Conservation (phyloP, 1,139 yeast species). For the Ogataea hybrid region DNA sequence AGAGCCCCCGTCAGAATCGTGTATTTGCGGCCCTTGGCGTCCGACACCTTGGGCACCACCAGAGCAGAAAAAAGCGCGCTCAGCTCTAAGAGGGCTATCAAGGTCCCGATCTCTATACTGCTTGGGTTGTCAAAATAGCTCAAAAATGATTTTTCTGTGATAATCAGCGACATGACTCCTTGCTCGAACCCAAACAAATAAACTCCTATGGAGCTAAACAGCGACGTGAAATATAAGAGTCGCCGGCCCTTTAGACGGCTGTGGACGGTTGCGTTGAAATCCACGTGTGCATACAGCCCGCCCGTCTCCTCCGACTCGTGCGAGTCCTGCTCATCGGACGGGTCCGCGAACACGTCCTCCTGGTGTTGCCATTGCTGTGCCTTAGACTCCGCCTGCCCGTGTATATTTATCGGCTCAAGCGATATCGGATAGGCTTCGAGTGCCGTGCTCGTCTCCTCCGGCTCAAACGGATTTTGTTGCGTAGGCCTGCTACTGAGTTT, state of each 20-base stretch:
- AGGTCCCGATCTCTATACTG: slow-evolving; percentile 47
- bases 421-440: slow-evolving; percentile 9
- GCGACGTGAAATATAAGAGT: slow-evolving; percentile 70
- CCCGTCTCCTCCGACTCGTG: neutral
- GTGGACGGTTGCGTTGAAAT: slow-evolving; percentile 16
- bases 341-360: slow-evolving; percentile 12
- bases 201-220: slow-evolving; percentile 81
- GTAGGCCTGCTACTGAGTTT: slow-evolving; percentile 8
- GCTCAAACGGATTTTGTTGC: slow-evolving; percentile 9
- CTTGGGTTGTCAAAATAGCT: slow-evolving; percentile 45
- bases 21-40: slow-evolving; percentile 45
- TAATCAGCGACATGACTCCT: slow-evolving; percentile 85
- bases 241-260: slow-evolving; percentile 25
- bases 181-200: slow-evolving; percentile 89
- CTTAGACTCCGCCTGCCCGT: slow-evolving; percentile 4
- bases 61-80: slow-evolving; percentile 52
- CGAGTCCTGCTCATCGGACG: neutral
- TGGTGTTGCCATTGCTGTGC: slow-evolving; percentile 9
- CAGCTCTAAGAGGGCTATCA: slow-evolving; percentile 50
- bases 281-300: slow-evolving; percentile 16
- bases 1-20: slow-evolving; percentile 50
- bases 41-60: slow-evolving; percentile 47
- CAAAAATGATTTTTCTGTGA: slow-evolving; percentile 41
- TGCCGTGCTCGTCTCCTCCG: slow-evolving; percentile 10
- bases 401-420: slow-evolving; percentile 5